phyloP scores from a whole-genome alignment of 495 filamentous ascomycete species.

The Mycothermus thermophilus region DNA sequence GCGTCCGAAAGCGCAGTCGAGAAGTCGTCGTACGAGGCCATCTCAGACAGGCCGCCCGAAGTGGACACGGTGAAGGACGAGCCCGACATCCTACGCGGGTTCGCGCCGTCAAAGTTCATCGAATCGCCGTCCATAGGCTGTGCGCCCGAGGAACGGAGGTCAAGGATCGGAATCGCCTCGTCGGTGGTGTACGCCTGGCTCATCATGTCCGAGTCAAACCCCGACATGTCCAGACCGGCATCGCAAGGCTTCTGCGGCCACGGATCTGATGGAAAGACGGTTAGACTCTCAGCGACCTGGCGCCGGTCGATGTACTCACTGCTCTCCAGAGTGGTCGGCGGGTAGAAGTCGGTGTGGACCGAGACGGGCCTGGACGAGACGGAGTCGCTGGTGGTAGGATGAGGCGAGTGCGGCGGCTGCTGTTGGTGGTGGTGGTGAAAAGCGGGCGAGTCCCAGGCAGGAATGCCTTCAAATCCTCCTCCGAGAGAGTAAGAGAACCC shows the following conservation, averaged over 20 bases:
- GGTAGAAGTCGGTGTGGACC: conserved; percentile 41
- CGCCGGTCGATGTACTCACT: conserved; percentile 27
- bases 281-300: conserved; percentile 17
- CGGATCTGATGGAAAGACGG: conserved; percentile 25
- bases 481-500: conserved; percentile 44
- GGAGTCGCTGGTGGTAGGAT: conserved; percentile 33
- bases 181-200: conserved; percentile 43
- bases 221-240: conserved; percentile 32
- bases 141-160: conserved; percentile 30
- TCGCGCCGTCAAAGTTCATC: conserved; percentile 27
- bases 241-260: conserved; percentile 40
- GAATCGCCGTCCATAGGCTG: conserved; percentile 29
- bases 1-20: conserved; percentile 42
- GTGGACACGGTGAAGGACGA: conserved; percentile 46
- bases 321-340: conserved; percentile 32
- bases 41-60: conserved; percentile 41
- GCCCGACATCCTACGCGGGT: conserved; percentile 41
- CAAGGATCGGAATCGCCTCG: conserved; percentile 41
- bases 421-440: conserved; percentile 31
- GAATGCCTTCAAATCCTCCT: conserved; percentile 33
- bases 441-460: conserved; percentile 42
- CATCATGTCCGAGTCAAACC: conserved; percentile 34
- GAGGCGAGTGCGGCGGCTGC: not conserved
- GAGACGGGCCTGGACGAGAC: conserved; percentile 36
- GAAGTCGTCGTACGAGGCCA: conserved; percentile 46